A percentile compares a stretch with the other conserved stretches of the same genome.
These are phyloP conservation scores for Blastobotrys illinoisensis DNA, from an alignment of 1,139 yeast genomes.

Conservation along the genomic window DNA sequence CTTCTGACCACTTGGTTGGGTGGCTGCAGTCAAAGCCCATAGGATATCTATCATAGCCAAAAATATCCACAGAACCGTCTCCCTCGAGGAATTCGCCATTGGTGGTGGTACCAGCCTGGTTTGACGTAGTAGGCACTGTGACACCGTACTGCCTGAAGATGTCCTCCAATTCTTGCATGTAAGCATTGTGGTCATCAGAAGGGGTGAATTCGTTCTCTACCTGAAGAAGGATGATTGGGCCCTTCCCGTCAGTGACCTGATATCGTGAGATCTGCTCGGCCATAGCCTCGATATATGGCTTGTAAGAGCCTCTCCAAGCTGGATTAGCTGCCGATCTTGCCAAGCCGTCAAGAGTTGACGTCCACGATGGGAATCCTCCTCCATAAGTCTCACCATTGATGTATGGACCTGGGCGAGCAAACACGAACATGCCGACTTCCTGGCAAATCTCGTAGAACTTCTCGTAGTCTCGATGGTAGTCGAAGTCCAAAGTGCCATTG, in stretches of 20 bases:
- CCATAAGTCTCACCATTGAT: background rate
- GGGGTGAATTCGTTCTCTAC: background rate
- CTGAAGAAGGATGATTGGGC: background rate
- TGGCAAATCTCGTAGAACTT: background rate
- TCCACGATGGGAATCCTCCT: background rate
- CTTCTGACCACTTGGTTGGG: background rate
- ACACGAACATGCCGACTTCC: background rate
- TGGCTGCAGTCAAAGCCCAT: background rate
- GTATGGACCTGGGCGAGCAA: background rate
- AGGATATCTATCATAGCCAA: background rate
- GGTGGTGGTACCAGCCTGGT: background rate
- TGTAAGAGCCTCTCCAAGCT: background rate
- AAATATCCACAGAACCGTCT: background rate
- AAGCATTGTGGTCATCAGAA: background rate
- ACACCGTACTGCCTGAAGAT: background rate
- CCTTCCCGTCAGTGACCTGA: background rate
- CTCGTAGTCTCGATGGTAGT: background rate
- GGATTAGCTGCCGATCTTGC: background rate
- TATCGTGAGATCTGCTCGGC: background rate
- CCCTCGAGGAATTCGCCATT: background rate
- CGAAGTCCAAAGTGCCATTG: background rate
- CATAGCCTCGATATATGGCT: background rate
- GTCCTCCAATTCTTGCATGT: background rate
- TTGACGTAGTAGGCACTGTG: background rate
- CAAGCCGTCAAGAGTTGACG: background rate